Conservation (phyloP, 2,329 filamentous ascomycete genomes). For the Pestalotiopsis sp. region DNA sequence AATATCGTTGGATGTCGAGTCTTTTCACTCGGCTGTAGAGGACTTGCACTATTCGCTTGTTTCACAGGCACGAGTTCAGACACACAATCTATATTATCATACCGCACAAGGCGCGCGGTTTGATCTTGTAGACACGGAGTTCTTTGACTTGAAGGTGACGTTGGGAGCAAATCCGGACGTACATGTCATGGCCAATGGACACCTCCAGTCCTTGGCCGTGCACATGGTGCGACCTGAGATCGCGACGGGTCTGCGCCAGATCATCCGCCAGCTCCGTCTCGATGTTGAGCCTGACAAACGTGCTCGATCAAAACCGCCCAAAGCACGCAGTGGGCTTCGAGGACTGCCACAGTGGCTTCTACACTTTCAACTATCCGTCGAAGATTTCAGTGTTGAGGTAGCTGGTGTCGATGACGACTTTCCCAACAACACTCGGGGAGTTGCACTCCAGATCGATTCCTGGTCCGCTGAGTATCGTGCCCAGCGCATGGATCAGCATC, state of each 20-base stretch:
- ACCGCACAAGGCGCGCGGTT: slow-evolving; percentile 81
- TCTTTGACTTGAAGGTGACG: slow-evolving; percentile 83
- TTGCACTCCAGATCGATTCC: slow-evolving; percentile 83
- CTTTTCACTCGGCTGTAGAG: slow-evolving; percentile 85
- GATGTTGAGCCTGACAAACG: slow-evolving; percentile 69
- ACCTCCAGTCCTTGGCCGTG: slow-evolving; percentile 82
- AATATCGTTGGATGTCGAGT: slow-evolving; percentile 89
- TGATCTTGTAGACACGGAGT: slow-evolving; percentile 85
- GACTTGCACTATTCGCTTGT: slow-evolving; percentile 86
- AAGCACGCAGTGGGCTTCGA: slow-evolving; percentile 72
- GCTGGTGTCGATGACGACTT: slow-evolving; percentile 86
- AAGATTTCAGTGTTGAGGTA: slow-evolving; percentile 87
- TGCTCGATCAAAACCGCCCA: slow-evolving; percentile 47
- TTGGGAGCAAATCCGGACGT: slow-evolving; percentile 85
- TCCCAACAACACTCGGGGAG: slow-evolving; percentile 78
- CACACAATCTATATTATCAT: slow-evolving; percentile 93
- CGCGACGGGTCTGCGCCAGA: slow-evolving; percentile 87
- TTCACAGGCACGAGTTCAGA: slow-evolving; percentile 80
- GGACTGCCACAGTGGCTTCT: slow-evolving; percentile 82
- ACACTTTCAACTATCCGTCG: slow-evolving; percentile 81
- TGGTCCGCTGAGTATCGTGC: slow-evolving; percentile 90
- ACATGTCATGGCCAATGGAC: slow-evolving; percentile 77
- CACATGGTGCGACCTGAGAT: slow-evolving; percentile 93
- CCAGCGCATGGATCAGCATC: slow-evolving; percentile 67
- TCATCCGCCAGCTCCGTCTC: slow-evolving; percentile 79